These are phyloP conservation scores for Phytophthora podocarpi DNA, from an alignment of 352 stramenopile genomes.

Conservation along the genomic window DNA sequence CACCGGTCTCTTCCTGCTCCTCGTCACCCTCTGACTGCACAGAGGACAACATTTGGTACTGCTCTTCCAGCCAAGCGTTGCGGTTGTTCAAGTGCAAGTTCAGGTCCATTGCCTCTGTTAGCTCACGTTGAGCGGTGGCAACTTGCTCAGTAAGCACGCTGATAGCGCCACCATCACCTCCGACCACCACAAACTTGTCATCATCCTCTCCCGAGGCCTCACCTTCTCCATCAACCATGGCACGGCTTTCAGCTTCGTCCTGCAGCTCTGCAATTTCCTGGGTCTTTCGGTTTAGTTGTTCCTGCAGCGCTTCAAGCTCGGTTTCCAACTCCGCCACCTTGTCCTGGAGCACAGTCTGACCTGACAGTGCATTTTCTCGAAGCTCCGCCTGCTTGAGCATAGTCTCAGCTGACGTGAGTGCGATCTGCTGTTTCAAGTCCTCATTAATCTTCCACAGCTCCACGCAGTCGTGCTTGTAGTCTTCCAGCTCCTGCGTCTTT, in stretches of 20 bases:
- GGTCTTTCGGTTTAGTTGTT: constrained; percentile 64
- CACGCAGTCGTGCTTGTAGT: constrained; percentile 84
- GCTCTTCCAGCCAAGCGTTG: constrained; percentile 80
- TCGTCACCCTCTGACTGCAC: constrained; percentile 40
- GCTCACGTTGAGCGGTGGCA: constrained; percentile 63
- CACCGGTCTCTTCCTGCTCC: constrained; percentile 33
- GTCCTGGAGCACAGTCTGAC: constrained; percentile 50
- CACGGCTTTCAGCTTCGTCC: constrained; percentile 24
- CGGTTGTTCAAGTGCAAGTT: constrained; percentile 82
- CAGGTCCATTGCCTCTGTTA: constrained; percentile 85
- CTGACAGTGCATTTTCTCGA: constrained; percentile 59
- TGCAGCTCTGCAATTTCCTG: constrained; percentile 53
- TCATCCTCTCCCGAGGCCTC: constrained; percentile 31
- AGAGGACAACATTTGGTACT: constrained; percentile 55
- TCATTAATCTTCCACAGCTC: constrained; percentile 83
- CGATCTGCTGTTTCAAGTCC: constrained; percentile 79
- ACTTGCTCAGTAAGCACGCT: constrained; percentile 77
- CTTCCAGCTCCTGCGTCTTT: constrained; percentile 63
- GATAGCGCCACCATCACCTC: constrained; percentile 52
- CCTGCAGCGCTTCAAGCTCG: constrained; percentile 61
- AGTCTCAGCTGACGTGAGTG: constrained; percentile 54
- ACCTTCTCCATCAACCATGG: constrained; percentile 12
- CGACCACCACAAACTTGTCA: constrained; percentile 55
- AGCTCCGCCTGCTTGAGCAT: constrained; percentile 66
- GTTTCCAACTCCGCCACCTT: constrained; percentile 68